Conservation (phyloP, 495 filamentous ascomycete genomes). For the Aspergillus heteromorphus region DNA sequence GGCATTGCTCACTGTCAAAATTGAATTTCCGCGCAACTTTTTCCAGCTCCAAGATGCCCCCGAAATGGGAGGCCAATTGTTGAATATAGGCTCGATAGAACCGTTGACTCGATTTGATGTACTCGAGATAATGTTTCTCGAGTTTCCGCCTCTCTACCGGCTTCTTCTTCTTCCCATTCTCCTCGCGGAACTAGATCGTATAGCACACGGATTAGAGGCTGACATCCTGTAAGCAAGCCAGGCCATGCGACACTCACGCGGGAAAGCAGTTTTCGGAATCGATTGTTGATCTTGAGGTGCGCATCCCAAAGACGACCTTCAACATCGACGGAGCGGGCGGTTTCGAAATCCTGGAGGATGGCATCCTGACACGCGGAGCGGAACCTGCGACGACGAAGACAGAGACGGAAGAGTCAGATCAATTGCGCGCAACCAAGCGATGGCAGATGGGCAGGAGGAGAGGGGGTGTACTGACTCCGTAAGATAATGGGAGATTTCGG, state of each 20-base stretch:
- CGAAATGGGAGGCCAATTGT: constrained; percentile 64
- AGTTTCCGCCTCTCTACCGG: constrained; percentile 74
- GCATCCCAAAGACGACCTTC: constrained; percentile 74
- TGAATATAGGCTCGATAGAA: constrained; percentile 87
- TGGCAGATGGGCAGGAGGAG: background rate
- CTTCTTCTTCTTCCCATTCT: constrained; percentile 56
- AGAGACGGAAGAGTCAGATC: constrained; percentile 14
- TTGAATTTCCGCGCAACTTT: constrained; percentile 65
- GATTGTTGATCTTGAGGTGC: constrained; percentile 69
- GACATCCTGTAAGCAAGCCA: background rate
- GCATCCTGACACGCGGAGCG: constrained; percentile 63
- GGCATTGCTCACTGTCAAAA: constrained; percentile 44
- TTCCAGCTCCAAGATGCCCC: constrained; percentile 66
- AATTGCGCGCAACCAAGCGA: constrained; percentile 15
- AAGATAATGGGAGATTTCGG: constrained; percentile 53
- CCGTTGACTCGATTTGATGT: constrained; percentile 76
- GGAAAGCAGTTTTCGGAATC: constrained; percentile 61
- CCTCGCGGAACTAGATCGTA: constrained; percentile 46
- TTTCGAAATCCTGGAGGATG: constrained; percentile 69
- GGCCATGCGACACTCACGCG: constrained; percentile 32
- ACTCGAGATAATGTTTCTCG: constrained; percentile 71
- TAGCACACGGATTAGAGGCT: constrained; percentile 10
- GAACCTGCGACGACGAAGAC: constrained; percentile 45
- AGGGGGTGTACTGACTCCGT: constrained; percentile 45
- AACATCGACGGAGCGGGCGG: constrained; percentile 55